Base-by-base conservation (phyloP, 2,329 filamentous ascomycete species). In the Westerdykella sp. region DNA sequence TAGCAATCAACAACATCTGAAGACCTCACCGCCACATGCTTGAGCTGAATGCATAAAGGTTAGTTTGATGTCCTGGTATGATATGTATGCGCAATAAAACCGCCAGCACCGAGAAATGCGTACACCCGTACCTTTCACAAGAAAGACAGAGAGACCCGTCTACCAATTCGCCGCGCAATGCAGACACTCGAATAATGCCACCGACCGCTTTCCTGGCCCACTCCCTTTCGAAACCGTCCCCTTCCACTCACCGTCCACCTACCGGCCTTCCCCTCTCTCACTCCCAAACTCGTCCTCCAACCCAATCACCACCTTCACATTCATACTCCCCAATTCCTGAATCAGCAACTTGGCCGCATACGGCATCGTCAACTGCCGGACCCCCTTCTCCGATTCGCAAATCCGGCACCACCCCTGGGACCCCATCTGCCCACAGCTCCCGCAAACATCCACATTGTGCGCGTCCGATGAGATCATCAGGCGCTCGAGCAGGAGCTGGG, bases 311-410 rank as follows among this genome's bases (percentile, higher is more conserved):
- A 95, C 91, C 49, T 90, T 86, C n/a, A 98, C 88, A 67, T 98
- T 98, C 93, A 98, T 98, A 67, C 88, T 95, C 62, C 95, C 84
- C 59, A 98, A 70, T 71, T 98, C 93, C 73, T 98, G 93, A 39
- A 97, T 87, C 43, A 98, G 73, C 62, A 98, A 71, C 76, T 98
- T 97, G 1, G 93, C 93, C 14, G 93, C 93, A 68, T 98, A 98
- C 28, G 93, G 93, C 78, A 98, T 94, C 28, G 84, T 91, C 85
- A 98, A 95, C 68, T 85, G 84, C 13, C 88, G 84, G 21, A 98
- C 87, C 23, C 85, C 82, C 44, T 85, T 79, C 32, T 86, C 90
- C 55, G 82, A 88, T 72, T 87, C 83, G 70, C 93, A 98, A 4
- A 86, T 89, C 70, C 94, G 87, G 66, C 93, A 98, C 80, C 88